Percentiles rank a stretch among this genome's conserved stretches.
Conservation (phyloP, 2,329 filamentous ascomycete species). For the Orbilia ellipsospora region DNA sequence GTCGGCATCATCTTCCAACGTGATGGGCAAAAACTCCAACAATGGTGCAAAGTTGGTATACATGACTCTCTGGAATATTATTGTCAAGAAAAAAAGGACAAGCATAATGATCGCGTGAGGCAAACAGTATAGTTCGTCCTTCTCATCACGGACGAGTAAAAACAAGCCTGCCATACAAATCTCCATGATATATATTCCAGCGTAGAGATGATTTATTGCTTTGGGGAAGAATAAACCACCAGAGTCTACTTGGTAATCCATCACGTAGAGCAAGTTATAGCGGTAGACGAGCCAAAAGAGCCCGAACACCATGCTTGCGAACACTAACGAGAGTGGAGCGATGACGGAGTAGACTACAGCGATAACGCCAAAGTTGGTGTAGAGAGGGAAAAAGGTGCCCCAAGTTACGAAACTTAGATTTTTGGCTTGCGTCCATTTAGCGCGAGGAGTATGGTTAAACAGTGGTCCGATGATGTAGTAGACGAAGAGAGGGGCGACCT, state of each 20-base stretch:
- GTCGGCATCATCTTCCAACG: conserved; percentile 93
- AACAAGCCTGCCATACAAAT: conserved; percentile 92
- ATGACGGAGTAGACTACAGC: conserved; percentile 88
- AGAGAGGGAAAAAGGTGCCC: conserved; percentile 94
- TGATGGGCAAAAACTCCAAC: conserved; percentile 89
- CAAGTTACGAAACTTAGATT: conserved; percentile 81
- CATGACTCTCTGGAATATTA: conserved; percentile 80
- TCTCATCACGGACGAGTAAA: conserved; percentile 57
- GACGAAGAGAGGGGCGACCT: conserved; percentile 79
- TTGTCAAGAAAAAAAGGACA: conserved; percentile 75
- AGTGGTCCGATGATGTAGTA: conserved; percentile 86
- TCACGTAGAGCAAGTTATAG: conserved; percentile 97
- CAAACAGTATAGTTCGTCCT: conserved; percentile 69
- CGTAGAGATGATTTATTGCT: conserved; percentile 91
- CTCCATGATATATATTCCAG: conserved; percentile 77
- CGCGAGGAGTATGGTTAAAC: conserved; percentile 80
- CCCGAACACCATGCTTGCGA: conserved; percentile 90
- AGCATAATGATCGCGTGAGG: conserved; percentile 89
- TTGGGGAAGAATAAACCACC: conserved; percentile 95
- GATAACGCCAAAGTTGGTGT: conserved; percentile 96
- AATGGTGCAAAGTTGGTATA: conserved; percentile 87
- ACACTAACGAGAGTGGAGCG: conserved; percentile 88
- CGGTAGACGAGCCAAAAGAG: conserved; percentile 94
- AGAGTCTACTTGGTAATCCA: conserved; percentile 87
- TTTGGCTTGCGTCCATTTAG: conserved; percentile 88